Evolutionary conservation across 1,139 yeast genomes (phyloP).

Genomic region (Yarrowia galli): DNA sequence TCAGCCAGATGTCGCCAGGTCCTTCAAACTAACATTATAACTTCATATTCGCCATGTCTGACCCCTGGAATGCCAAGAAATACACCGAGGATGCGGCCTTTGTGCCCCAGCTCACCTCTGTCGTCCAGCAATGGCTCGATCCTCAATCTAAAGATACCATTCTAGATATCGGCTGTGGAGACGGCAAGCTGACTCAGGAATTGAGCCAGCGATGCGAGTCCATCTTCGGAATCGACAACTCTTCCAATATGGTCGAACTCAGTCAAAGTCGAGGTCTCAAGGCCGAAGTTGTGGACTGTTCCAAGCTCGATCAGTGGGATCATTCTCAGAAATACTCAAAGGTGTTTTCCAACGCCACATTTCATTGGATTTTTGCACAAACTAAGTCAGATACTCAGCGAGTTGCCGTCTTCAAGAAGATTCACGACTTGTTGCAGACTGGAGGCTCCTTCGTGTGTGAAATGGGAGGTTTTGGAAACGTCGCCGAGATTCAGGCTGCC

Average conservation of each 20-base stretch:
- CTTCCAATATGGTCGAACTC: conserved; percentile 41
- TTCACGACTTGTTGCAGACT: conserved; percentile 81
- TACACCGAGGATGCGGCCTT: conserved; percentile 44
- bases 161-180: conserved; percentile 46
- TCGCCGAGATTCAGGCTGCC: conserved; percentile 45
- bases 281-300: conserved; percentile 39
- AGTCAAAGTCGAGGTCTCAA: conserved; percentile 39
- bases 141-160: conserved; percentile 42
- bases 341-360: conserved; percentile 45
- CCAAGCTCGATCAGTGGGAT: conserved; percentile 35
- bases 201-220: conserved; percentile 40
- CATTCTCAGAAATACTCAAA: conserved; percentile 42
- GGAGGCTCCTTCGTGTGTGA: conserved; percentile 72
- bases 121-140: conserved; percentile 43
- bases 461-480: conserved; percentile 46
- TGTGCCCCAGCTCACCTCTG: conserved; percentile 43
- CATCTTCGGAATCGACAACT: conserved; percentile 43
- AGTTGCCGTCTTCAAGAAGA: conserved; percentile 68
- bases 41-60: conserved; percentile 24
- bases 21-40: background rate
- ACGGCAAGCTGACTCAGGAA: conserved; percentile 44
- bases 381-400: conserved; percentile 39
- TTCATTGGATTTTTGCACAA: conserved; percentile 44
- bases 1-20: background rate
- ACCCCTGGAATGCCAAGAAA: conserved; percentile 43